phyloP scores from a whole-genome alignment of 495 filamentous ascomycete species.

The Tetracladium setigerum region DNA sequence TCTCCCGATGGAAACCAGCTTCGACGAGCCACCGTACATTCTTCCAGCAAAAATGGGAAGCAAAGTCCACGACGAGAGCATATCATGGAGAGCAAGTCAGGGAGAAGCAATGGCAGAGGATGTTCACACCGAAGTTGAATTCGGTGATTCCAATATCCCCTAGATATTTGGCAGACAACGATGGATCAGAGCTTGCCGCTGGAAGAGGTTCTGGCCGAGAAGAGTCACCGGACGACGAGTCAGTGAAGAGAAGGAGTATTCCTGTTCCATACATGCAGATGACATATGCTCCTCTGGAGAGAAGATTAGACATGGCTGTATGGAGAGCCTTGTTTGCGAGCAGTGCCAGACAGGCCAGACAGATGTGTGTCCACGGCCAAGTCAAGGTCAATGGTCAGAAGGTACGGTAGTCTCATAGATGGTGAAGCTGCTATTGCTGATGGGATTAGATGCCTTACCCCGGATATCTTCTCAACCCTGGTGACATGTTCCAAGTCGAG shows the following conservation, averaged over 20 bases:
- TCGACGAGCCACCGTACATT: conserved; percentile 46
- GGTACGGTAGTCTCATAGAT: conserved; percentile 39
- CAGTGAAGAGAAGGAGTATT: neutral
- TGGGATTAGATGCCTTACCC: conserved; percentile 74
- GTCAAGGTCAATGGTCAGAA: conserved; percentile 96
- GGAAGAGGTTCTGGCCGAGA: conserved; percentile 73
- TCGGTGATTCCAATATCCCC: conserved; percentile 82
- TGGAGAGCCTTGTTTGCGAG: conserved; percentile 91
- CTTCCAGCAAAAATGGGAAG: conserved; percentile 97
- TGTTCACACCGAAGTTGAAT: conserved; percentile 73
- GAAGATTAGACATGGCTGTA: conserved; percentile 84
- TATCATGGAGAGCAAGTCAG: conserved; percentile 94
- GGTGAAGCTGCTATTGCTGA: conserved; percentile 3
- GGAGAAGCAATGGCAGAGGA: conserved; percentile 83
- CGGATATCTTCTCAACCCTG: conserved; percentile 91
- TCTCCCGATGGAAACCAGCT: conserved; percentile 41
- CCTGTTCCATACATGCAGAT: conserved; percentile 79
- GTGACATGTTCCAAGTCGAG: conserved; percentile 95
- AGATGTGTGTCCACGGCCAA: conserved; percentile 85
- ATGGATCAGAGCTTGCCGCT: conserved; percentile 72
- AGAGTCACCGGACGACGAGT: neutral
- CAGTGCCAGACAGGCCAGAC: conserved; percentile 87
- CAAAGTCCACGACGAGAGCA: conserved; percentile 71
- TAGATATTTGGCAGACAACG: conserved; percentile 60
- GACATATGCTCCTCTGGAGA: conserved; percentile 84